Base-by-base conservation (phyloP, 2,329 filamentous ascomycete genomes). In the Didymosphaeria variabile region DNA sequence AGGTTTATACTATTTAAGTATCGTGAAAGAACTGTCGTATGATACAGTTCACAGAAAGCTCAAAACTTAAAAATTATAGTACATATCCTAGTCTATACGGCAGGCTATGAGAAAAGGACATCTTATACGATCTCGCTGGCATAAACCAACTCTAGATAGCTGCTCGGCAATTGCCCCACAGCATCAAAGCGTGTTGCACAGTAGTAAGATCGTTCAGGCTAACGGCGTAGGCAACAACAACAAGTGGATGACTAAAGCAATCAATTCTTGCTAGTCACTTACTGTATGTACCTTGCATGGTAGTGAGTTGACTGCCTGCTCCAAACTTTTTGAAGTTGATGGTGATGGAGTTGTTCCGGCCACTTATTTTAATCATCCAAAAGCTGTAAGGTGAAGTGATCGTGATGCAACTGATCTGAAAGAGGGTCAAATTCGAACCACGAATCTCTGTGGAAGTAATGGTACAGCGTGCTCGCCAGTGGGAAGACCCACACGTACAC, bases 181-280 rank as follows among this genome's bases (percentile, higher is more conserved):
- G 19, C 3, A 23, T 55, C 51, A 40, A 63, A 63, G 17, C 61
- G 19, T 13, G 55, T 51, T 6, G 55, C 50, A 21, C 57, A 63
- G 19, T 46, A 58, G 46, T 49, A 63, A 6, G 46, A 52, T n/a
- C 57, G 46, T 36, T 63, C 57, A 17, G 40, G 23, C 29, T 63
- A 57, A 38, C n/a, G 21, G 4, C 46, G 29, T 8, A 17, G 15
- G 32, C 5, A n/a, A n/a, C 3, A 13, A 31, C 29, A n/a, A 12
- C n/a, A 13, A 32, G 29, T 19, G 17, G 32, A 19, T 17, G 29
- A 36, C 15, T 13, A 10, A 36, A 7, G 3, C 34, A 13, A 5
- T 10, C 3, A 36, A 5, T 8, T 36, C 34, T 36, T 34, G 31
- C 31, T 34, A n/a, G n/a, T n/a, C n/a, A n/a, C 19, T 47, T 29